Base-by-base conservation (phyloP, 2,329 filamentous ascomycete genomes). In the Xylaria multiplex region DNA sequence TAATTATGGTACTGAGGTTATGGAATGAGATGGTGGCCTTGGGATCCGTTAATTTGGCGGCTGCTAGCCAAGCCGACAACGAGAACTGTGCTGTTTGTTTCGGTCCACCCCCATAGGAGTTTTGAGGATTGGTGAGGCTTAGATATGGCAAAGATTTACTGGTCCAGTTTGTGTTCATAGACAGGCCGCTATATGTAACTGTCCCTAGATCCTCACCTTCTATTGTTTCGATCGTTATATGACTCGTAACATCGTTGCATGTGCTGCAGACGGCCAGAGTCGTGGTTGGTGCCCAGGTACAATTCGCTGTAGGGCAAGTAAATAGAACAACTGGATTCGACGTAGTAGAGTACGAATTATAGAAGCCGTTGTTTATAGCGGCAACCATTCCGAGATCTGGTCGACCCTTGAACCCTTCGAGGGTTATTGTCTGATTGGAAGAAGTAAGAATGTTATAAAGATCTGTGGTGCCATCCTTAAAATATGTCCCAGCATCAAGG, bases 251-350 rank as follows among this genome's bases (percentile, higher is more conserved):
- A 48, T 73, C 45, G 40, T 53, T 70, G 48, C 73, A 74, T n/a
- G 63, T 55, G 52, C 69, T 71, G 35, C 73, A 75, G 2, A 70
- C 37, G 0, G 65, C 72, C 13, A 72, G 32, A 8, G 69, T 69
- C 9, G 71, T 69, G 22, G 68, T 71, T 8, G 57, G 16, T 1
- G 62, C 52, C 72, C 72, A 75, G 1, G 72, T 73, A 22, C 70
- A 75, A 22, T 74, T 75, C 2, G 69, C 72, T 7, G 66, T 73
- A 32, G 69, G 60, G 40, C 71, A 75, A 9, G 16, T 27, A 24
- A 70, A 70, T 13, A 68, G 66, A 11, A 65, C 30, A 0, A 64
- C 46, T 22, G n/a, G 37, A 14, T 35, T 40, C 2, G 24, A 30
- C 11, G 9, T 3, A 3, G 37, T 19, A 19, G 19, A 19, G 19